phyloP scores from a whole-genome alignment of 768 basidiomycete genomes.

The Tricholoma terreum region DNA sequence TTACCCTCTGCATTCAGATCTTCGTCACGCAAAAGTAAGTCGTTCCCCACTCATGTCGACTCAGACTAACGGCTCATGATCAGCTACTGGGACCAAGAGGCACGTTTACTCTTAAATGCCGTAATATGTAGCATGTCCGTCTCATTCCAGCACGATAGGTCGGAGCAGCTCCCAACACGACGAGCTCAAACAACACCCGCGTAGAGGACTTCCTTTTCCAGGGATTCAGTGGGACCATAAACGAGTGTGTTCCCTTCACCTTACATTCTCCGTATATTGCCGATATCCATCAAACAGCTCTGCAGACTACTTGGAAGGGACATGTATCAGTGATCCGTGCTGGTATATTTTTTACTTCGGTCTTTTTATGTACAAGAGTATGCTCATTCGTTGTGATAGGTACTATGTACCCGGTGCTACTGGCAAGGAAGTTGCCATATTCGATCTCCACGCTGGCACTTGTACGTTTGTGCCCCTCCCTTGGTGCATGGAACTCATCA shows the following conservation, averaged over 20 bases:
- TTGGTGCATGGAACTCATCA: not conserved
- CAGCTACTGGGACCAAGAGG: slow-evolving; percentile 64
- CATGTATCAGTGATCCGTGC: slow-evolving; percentile 57
- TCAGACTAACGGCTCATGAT: not conserved
- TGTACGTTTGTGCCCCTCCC: slow-evolving; percentile 28
- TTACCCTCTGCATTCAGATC: slow-evolving; percentile 34
- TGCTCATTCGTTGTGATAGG: slow-evolving; percentile 15
- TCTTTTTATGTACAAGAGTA: not conserved
- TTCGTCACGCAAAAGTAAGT: slow-evolving; percentile 61
- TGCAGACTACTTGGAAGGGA: slow-evolving; percentile 47
- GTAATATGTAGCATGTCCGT: not conserved
- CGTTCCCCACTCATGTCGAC: not conserved
- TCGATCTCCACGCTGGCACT: slow-evolving; percentile 57
- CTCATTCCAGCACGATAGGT: slow-evolving; percentile 16
- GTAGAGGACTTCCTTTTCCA: slow-evolving; percentile 55
- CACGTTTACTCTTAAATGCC: slow-evolving; percentile 19
- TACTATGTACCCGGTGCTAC: slow-evolving; percentile 52
- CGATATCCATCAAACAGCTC: not conserved
- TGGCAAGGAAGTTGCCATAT: slow-evolving; percentile 55
- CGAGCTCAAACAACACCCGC: slow-evolving; percentile 49
- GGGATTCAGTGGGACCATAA: slow-evolving; percentile 48
- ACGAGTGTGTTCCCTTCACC: slow-evolving; percentile 34
- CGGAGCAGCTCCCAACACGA: slow-evolving; percentile 43
- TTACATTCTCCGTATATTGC: not conserved
- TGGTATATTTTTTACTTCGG: slow-evolving; percentile 32